Evolutionary conservation across 306 rosid genomes (phyloP), one percentile per base, ranked within the genome.

Genomic region (Erythrophleum fordii): DNA sequence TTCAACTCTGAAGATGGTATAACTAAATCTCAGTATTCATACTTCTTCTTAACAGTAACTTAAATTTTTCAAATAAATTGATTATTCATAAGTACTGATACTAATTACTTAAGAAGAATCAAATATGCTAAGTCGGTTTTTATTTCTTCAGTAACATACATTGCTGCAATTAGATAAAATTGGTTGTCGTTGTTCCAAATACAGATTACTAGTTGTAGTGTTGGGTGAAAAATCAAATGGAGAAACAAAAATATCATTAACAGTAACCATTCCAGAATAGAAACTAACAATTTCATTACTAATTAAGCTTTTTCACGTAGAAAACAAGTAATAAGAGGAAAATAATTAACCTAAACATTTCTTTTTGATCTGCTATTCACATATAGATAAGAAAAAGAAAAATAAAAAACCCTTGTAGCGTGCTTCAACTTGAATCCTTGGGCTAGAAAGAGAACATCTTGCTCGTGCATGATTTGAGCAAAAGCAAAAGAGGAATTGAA

Each of bases 301-400:
- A 41, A 41, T 5, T 22, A 80, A 72, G 75, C 51, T 71, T 64
- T 77, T 71, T 49, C 76, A 76, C 70, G 53, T 59, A 82, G 82
- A 71, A 64, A 83, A 72, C 64, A 31, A 35, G 41, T 41, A 67
- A 65, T 53, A 72, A 86, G 62, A 64, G 75, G 71, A 77, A 80
- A 72, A 76, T 86, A 5, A 59, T 23, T 18, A 72, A 59, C 74
- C 80, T 48, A 67, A 34, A 66, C 76, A 58, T 75, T 82, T 44
- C 77, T 61, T 60, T 85, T 6, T 51, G 18, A 48, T 48, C 77
- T 69, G 53, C 72, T 82, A 85, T 85, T 74, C 82, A 85, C 88
- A 78, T 53, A 45, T 48, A 4, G 26, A 23, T 26, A 74, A 25
- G 16, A 78, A 52, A 74, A 1, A 73, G 22, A 23, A 56, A 77